Conservation (phyloP, 768 basidiomycete species). For the Megacollybia marginata region DNA sequence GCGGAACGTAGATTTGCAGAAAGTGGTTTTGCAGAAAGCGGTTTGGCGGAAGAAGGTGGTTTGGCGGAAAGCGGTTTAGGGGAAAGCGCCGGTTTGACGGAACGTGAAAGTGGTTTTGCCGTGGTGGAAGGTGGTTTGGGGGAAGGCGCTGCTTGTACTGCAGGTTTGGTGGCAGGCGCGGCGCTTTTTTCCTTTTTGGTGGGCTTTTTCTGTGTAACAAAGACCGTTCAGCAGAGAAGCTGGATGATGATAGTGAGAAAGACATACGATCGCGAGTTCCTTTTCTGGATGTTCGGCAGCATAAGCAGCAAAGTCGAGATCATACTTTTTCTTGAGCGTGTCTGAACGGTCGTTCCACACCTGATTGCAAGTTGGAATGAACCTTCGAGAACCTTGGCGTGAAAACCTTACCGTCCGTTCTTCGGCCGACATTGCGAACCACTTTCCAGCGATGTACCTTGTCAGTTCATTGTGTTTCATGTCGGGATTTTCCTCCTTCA, state of each 20-base stretch:
- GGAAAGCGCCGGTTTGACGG: too few species aligned
- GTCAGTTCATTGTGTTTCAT: constrained; percentile 70
- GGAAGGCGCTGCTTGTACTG: too few species aligned
- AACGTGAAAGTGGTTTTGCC: too few species aligned
- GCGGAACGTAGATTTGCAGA: too few species aligned
- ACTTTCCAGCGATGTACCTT: constrained; percentile 61
- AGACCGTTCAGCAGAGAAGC: constrained; percentile 21
- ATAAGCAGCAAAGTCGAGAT: constrained; percentile 57
- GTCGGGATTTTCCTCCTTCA: constrained; percentile 58
- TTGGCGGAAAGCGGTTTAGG: too few species aligned
- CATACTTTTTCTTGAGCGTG: constrained; percentile 57
- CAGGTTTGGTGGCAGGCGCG: constrained; percentile 15
- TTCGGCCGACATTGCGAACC: constrained; percentile 59
- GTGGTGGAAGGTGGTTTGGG: too few species aligned
- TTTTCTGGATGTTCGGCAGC: constrained; percentile 47
- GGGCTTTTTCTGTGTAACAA: constrained; percentile 6
- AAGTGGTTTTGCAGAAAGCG: too few species aligned
- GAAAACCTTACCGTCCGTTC: constrained; percentile 70
- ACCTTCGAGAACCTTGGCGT: neutral
- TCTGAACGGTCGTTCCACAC: constrained; percentile 46
- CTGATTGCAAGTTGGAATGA: constrained; percentile 24
- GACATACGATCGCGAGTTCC: constrained; percentile 35
- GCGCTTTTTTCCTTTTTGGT: constrained; percentile 17
- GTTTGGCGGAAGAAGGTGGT: too few species aligned
- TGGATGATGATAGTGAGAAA: constrained; percentile 31